These are phyloP conservation scores for Scedosporium apiospermum DNA, from an alignment of 2,329 filamentous ascomycete species.

Conservation along the genomic window DNA sequence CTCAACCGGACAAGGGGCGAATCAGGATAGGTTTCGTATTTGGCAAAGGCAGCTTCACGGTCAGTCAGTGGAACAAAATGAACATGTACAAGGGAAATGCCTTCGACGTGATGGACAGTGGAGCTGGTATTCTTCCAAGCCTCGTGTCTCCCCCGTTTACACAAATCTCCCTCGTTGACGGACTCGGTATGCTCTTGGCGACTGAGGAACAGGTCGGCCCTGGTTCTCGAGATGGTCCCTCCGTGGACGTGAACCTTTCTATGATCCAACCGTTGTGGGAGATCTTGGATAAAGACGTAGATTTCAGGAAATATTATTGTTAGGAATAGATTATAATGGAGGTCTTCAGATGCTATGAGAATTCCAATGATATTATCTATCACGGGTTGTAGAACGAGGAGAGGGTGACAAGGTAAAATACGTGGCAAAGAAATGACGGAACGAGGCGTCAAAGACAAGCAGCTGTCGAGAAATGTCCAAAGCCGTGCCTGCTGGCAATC, in stretches of 20 bases:
- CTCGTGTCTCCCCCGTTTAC: neutral
- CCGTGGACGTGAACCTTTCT: neutral
- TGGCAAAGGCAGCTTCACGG: neutral
- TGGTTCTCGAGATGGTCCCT: neutral
- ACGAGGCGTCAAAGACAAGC: too few species aligned
- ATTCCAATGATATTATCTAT: too few species aligned
- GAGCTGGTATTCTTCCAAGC: neutral
- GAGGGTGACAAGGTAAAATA: too few species aligned
- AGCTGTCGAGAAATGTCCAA: too few species aligned
- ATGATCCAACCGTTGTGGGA: neutral
- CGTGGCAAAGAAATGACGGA: too few species aligned
- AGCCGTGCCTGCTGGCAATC: too few species aligned
- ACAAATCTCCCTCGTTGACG: neutral
- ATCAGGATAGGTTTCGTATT: neutral
- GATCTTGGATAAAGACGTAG: neutral
- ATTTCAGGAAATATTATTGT: neutral
- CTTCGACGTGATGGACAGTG: neutral
- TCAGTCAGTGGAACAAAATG: neutral
- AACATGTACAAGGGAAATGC: neutral
- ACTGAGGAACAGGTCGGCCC: neutral
- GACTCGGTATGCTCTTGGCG: neutral
- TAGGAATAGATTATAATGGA: too few species aligned
- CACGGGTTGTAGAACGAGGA: too few species aligned
- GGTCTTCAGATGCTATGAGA: too few species aligned
- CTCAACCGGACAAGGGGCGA: neutral